Percentiles rank a stretch among this genome's conserved stretches.
Evolutionary conservation across 306 rosid species (phyloP).

Genomic region (Lathyrus aphaca): DNA sequence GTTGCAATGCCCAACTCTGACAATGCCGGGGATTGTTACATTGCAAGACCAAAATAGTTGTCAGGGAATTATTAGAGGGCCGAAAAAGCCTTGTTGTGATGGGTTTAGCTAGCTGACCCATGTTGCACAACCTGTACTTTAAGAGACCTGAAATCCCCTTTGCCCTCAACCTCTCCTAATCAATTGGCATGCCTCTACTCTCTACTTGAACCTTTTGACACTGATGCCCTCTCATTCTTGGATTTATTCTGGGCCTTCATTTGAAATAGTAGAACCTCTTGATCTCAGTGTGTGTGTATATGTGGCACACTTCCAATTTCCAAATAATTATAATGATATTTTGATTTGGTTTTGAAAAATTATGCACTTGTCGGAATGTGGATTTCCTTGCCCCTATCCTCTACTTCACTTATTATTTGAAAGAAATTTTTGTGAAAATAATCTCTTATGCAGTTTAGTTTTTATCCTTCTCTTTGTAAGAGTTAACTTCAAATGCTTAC

Average conservation of each 20-base stretch:
- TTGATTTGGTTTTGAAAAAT: not conserved
- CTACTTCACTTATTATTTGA: not conserved
- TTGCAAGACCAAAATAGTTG: not conserved
- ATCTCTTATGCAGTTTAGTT: not conserved
- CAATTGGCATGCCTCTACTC: not conserved
- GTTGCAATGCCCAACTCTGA: not conserved
- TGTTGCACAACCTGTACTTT: constrained; percentile 3
- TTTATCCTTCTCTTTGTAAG: not conserved
- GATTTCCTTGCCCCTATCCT: not conserved
- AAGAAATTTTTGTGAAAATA: not conserved
- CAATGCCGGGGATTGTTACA: not conserved
- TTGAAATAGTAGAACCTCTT: constrained; percentile 7
- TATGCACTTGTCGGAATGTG: not conserved
- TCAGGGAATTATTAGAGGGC: not conserved
- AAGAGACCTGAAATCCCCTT: constrained; percentile 1
- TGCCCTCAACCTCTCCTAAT: constrained; percentile 1
- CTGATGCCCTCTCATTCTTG: not conserved
- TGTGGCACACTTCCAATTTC: not conserved
- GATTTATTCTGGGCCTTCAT: not conserved
- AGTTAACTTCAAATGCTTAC: not conserved
- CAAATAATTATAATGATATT: constrained; percentile 4
- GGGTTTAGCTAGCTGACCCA: not conserved
- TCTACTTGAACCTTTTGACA: constrained; percentile 1
- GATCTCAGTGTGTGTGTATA: not conserved
- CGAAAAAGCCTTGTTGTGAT: not conserved